These are phyloP conservation scores for Schizochytrium sp. DNA, from an alignment of 108 stramenopile genomes.

Conservation along the genomic window DNA sequence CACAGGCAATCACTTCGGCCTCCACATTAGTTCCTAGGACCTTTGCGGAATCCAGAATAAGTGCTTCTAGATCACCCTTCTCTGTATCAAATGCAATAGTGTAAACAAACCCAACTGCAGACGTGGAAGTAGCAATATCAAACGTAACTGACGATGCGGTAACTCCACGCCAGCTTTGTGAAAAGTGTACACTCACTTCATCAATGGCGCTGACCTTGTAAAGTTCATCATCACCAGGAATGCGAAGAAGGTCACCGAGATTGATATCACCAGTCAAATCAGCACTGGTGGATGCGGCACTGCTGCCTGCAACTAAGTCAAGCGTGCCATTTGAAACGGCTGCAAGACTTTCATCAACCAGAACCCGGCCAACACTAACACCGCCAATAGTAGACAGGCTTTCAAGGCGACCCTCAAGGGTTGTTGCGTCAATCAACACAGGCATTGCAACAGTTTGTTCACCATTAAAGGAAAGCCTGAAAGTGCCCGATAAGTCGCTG, in stretches of 20 bases:
- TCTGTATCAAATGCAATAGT: not conserved
- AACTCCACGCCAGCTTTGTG: not conserved
- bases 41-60: not conserved
- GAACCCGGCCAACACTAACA: slow-evolving; percentile 9
- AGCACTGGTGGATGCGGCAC: not conserved
- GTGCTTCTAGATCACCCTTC: slow-evolving; percentile 14
- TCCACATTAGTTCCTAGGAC: not conserved
- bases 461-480: slow-evolving; percentile 21
- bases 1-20: not conserved
- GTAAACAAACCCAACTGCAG: not conserved
- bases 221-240: slow-evolving; percentile 45
- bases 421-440: not conserved
- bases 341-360: not conserved
- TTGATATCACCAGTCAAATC: not conserved
- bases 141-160: not conserved
- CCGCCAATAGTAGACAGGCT: slow-evolving; percentile 10
- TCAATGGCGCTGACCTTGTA: not conserved
- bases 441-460: not conserved
- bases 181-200: not conserved
- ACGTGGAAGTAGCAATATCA: not conserved
- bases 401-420: not conserved
- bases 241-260: slow-evolving; percentile 19
- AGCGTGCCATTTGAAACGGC: not conserved
- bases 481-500: slow-evolving; percentile 3
- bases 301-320: slow-evolving; percentile 1